Base-by-base conservation (phyloP, 306 rosid genomes). In the Leucaena leucocephala region DNA sequence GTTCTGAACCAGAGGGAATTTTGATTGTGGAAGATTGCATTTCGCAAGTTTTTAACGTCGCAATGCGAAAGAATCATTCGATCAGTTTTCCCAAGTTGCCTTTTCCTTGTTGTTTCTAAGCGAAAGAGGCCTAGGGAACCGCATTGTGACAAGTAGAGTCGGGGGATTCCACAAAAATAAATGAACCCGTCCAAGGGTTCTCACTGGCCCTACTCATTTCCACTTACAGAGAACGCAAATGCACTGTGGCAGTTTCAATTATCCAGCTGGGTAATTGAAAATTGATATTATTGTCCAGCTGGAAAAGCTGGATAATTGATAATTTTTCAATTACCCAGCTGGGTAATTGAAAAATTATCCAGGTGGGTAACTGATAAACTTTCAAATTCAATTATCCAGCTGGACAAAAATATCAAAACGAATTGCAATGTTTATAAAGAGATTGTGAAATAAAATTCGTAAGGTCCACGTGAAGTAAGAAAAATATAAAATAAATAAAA, bases 121-220 rank as follows among this genome's bases (percentile, higher is more conserved):
- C 38, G 12, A 12, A 1, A 14, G 19, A 3, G 48, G 6, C 27
- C 43, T 17, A 16, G 16, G 19, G 22, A 50, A 48, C 50, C 17
- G 55, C 48, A 16, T 63, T 71, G 76, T 73, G 82, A 68, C 68
- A 73, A 36, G 85, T 77, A 77, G 66, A 71, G 7, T 14, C 0
- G 0, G n/a, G 13, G 49, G 13, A 57, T 64, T 66, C 76, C 79
- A 82, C 79, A 65, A 55, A 55, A 55, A 7, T 21, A 13, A 6
- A 55, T 55, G 4, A 55, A 55, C 34, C 62, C 62, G 19, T 0
- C n/a, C 17, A 48, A n/a, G 2, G 35, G 40, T 61, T 61, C 15
- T 16, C 34, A 35, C 0, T n/a, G 52, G n/a, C 35, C 66, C 16
- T 27, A 10, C 16, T 59, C 15, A 27, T 27, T 58, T 59, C 38